Base-by-base conservation (phyloP, 768 basidiomycete species). In the Xerocomus brunneocitrinus region DNA sequence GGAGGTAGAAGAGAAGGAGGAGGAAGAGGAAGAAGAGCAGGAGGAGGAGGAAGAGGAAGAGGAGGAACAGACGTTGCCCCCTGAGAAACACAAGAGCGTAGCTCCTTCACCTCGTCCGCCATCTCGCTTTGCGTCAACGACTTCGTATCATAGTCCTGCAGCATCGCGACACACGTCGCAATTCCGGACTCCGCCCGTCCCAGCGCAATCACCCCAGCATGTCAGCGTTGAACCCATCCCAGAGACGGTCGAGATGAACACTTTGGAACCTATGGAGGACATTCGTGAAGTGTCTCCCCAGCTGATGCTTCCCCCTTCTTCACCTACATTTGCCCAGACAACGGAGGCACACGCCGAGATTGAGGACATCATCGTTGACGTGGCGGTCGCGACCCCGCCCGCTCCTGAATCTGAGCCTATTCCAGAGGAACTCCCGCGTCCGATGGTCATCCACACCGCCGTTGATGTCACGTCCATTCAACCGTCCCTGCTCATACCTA, bases 401-500 rank as follows among this genome's bases (percentile, higher is more conserved):
- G 13, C 8, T 2, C 27, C 41, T 12, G 49, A 47, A 10, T 53
- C 62, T 22, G 28, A 41, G 27, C 49, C 36, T 19, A 16, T 49
- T 46, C 51, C 13, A 3, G 52, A 50, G 36, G 53, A 22, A 10
- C 27, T 39, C 8, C 60, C 52, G 40, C 52, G 48, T 28, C 57
- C 47, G 16, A 64, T 67, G 55, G 58, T 61, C 32, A 62, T 62
- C 22, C 62, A 61, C 46, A 63, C 64, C 5, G 61, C 66, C 16
- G 59, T 67, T 12, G 71, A 72, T 42, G 61, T 68, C 31, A 32
- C 49, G n/a, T 58, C 63, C 35, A 51, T 60, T 12, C 66, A 64
- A 38, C 58, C 64, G 10, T 61, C 67, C 22, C 60, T 71, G 14
- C 64, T 69, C 47, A 72, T 75, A 46, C 71, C 72, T 13, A 70